These are phyloP conservation scores for Alternaria arborescens DNA, from an alignment of 2,329 filamentous ascomycete genomes.

Conservation along the genomic window DNA sequence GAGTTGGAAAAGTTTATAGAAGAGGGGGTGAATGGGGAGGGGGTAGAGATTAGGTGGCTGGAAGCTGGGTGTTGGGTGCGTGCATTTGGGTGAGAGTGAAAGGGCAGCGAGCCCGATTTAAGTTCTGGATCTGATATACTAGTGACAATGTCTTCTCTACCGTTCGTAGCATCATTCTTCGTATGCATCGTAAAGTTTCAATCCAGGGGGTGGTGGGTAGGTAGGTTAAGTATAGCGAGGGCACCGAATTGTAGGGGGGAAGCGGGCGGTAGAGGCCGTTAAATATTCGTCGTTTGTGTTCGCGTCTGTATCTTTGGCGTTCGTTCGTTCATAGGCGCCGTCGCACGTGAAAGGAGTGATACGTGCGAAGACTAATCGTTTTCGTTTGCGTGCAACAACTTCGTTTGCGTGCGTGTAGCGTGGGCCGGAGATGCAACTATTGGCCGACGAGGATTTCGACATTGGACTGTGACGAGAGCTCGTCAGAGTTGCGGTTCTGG, in stretches of 20 bases:
- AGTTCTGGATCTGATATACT: slow-evolving; percentile 37
- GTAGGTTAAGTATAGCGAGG: no score
- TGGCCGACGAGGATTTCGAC: slow-evolving; percentile 72
- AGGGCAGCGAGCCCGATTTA: slow-evolving; percentile 40
- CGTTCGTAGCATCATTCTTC: slow-evolving; percentile 53
- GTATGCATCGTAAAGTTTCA: slow-evolving; percentile 50
- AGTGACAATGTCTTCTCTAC: slow-evolving; percentile 38
- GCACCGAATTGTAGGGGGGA: no score
- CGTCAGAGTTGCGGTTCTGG: slow-evolving; percentile 68
- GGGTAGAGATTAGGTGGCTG: no score
- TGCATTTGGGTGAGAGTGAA: slow-evolving; percentile 19
- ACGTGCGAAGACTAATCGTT: slow-evolving; percentile 31
- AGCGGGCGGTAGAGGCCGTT: slow-evolving; percentile 35
- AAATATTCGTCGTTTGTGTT: slow-evolving; percentile 30
- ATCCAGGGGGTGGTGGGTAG: slow-evolving; percentile 29
- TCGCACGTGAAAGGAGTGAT: slow-evolving; percentile 35
- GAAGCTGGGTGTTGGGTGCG: no score
- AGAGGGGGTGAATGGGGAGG: no score
- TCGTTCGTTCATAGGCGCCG: slow-evolving; percentile 29
- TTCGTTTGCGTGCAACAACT: slow-evolving; percentile 13
- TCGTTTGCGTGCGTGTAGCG: slow-evolving; percentile 12
- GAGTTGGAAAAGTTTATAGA: no score
- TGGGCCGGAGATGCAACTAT: slow-evolving; percentile 32
- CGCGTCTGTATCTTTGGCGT: not conserved
- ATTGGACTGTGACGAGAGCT: slow-evolving; percentile 67